Evolutionary conservation across 192 early-diverging fungal genomes (phyloP), one percentile per base, ranked within the genome.

Genomic region (Funneliformis geosporum): DNA sequence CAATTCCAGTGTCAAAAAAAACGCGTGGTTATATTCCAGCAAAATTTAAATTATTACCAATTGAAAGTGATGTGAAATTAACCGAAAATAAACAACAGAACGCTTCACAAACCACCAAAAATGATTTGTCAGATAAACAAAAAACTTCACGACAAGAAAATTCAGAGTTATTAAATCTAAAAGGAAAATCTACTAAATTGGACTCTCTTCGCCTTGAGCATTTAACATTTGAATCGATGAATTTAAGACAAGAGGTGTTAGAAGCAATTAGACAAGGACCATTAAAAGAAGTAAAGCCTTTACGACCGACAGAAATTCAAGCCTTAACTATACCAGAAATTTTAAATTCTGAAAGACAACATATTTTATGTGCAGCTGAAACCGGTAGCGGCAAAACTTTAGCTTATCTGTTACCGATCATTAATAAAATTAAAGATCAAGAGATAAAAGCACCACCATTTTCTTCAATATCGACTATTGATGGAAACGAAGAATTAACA

Each of bases 311-410:
- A 4, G 90, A 92, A 76, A 93, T 97, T 61, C 97, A 98, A 83
- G 92, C 93, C 0, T 83, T 95, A 60, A 89, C 90, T 16, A 95
- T 97, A 64, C 94, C 94, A 18, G 88, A 92, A 66, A 82, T 93
- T 18, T 83, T 95, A 7, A 77, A 84, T 64, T 40, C 62, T 18
- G 47, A 64, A 44, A 73, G 79, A 76, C 80, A 82, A 62, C 87
- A 90, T 76, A 87, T 94, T 60, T 86, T 96, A 27, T 85, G 92
- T 75, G 94, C 95, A 6, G 96, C 94, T 1, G 96, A 97, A 83
- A 97, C 95, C 0, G 97, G 97, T 39, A 91, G 92, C 2, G 96
- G 96, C 8, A 99, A 99, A 83, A 97, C 97, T 0, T 80, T 95
- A 11, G 95, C 96, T 0, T 99, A 96, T 76, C 86, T 97, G 42